These are phyloP conservation scores for Quercus mongolica DNA, from an alignment of 306 rosid species.

Conservation along the genomic window DNA sequence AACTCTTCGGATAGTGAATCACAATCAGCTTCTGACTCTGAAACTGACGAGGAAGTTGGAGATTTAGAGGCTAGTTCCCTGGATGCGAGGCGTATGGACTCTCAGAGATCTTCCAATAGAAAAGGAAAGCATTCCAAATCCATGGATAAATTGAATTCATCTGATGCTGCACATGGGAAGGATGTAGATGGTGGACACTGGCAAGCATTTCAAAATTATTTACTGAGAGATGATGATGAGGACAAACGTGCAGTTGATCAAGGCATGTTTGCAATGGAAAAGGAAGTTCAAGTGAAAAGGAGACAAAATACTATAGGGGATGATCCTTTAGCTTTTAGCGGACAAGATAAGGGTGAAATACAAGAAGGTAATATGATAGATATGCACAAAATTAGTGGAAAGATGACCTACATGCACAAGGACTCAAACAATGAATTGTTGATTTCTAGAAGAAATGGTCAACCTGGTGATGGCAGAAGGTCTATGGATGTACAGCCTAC, in stretches of 20 bases:
- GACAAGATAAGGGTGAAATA: conserved; percentile 38
- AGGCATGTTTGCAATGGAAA: conserved; percentile 55
- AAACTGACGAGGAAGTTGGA: conserved; percentile 57
- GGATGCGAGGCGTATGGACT: conserved; percentile 26
- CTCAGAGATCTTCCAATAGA: conserved; percentile 47
- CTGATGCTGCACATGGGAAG: conserved; percentile 32
- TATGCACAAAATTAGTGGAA: conserved; percentile 53
- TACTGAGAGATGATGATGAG: conserved; percentile 85
- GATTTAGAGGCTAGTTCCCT: conserved; percentile 29
- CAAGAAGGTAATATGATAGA: conserved; percentile 47
- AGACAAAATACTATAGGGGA: conserved; percentile 38
- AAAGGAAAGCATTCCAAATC: conserved; percentile 43
- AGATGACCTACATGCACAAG: conserved; percentile 39
- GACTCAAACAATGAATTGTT: conserved; percentile 50
- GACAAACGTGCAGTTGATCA: conserved; percentile 61
- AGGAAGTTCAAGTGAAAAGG: conserved; percentile 39
- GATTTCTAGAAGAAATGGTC: conserved; percentile 44
- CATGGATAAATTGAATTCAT: conserved; percentile 36
- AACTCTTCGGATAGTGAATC: conserved; percentile 66
- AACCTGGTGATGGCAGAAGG: conserved; percentile 31
- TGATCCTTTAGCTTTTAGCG: conserved; percentile 70
- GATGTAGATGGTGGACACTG: conserved; percentile 74
- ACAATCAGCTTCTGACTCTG: conserved; percentile 56
- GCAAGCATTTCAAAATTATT: conserved; percentile 88
- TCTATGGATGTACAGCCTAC: conserved; percentile 48